Evolutionary conservation across 2,329 filamentous ascomycete species (phyloP).

Genomic region (Cephalotrichum gorgonifer): DNA sequence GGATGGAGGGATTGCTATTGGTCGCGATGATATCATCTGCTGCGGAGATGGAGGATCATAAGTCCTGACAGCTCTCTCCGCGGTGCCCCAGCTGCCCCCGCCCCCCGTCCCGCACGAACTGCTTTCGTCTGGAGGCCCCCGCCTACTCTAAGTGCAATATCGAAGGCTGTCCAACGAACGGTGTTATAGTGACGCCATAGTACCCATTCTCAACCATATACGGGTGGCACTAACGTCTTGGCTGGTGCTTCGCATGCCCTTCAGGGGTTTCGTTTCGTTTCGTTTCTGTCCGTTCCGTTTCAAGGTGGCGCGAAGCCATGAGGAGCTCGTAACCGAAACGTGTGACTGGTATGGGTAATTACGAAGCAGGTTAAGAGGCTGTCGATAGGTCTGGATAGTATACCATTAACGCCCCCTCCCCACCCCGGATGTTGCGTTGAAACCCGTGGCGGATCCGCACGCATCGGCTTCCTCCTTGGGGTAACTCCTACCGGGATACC

Average conservation of each 20-base stretch:
- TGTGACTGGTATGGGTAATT: not conserved
- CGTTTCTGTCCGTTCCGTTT: not conserved
- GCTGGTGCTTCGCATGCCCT: not conserved
- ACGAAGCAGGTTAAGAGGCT: not conserved
- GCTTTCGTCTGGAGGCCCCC: not conserved
- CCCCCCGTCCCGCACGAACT: too few species aligned
- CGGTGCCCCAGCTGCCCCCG: not conserved
- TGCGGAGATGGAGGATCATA: constrained; percentile 1
- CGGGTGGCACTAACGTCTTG: not conserved
- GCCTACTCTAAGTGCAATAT: not conserved
- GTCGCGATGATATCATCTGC: not conserved
- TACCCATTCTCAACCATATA: not conserved
- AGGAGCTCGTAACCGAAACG: not conserved
- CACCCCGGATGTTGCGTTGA: not conserved
- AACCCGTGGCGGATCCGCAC: not conserved
- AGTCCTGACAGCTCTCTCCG: not conserved
- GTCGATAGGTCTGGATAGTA: not conserved
- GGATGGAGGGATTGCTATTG: not conserved
- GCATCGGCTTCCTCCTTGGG: not conserved
- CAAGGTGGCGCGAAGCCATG: not conserved
- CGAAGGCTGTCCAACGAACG: not conserved
- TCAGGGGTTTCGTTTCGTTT: not conserved
- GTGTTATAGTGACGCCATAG: not conserved
- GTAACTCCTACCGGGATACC: too few species aligned
- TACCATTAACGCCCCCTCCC: not conserved